Evolutionary conservation across 192 early-diverging fungal genomes (phyloP).

Genomic region (Backusella mclennaniae): DNA sequence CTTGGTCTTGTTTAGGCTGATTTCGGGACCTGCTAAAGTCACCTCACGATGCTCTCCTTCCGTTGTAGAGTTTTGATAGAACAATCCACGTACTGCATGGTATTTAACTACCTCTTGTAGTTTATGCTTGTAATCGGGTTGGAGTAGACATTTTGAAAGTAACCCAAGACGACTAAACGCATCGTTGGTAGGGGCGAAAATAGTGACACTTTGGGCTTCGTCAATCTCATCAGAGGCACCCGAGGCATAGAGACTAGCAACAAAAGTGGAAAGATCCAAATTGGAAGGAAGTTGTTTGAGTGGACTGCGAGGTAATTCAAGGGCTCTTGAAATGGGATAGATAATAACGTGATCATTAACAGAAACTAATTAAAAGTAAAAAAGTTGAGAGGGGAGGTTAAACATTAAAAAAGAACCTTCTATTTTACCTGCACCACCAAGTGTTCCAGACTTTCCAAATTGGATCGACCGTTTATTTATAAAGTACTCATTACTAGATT

Average conservation of each 20-base stretch:
- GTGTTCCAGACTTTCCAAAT: conserved; percentile 54
- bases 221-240: conserved; percentile 45
- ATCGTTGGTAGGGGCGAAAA: conserved; percentile 63
- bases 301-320: conserved; percentile 48
- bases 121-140: conserved; percentile 27
- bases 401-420: not conserved
- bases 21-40: conserved; percentile 40
- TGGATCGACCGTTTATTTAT: conserved; percentile 28
- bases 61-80: conserved; percentile 40
- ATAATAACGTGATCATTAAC: conserved; percentile 57
- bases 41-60: conserved; percentile 29
- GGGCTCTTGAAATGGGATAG: conserved; percentile 54
- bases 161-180: conserved; percentile 60
- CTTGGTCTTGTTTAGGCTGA: conserved; percentile 42
- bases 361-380: conserved; percentile 32
- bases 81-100: conserved; percentile 44
- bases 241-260: conserved; percentile 51
- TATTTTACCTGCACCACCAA: conserved; percentile 41
- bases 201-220: conserved; percentile 50
- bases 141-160: conserved; percentile 49
- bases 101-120: conserved; percentile 52
- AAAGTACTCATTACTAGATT: conserved; percentile 21
- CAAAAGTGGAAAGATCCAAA: conserved; percentile 51
- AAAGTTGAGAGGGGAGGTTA: not conserved
- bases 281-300: conserved; percentile 49